These are phyloP conservation scores for Penicillium lagena DNA, from an alignment of 495 filamentous ascomycete species.

Conservation along the genomic window DNA sequence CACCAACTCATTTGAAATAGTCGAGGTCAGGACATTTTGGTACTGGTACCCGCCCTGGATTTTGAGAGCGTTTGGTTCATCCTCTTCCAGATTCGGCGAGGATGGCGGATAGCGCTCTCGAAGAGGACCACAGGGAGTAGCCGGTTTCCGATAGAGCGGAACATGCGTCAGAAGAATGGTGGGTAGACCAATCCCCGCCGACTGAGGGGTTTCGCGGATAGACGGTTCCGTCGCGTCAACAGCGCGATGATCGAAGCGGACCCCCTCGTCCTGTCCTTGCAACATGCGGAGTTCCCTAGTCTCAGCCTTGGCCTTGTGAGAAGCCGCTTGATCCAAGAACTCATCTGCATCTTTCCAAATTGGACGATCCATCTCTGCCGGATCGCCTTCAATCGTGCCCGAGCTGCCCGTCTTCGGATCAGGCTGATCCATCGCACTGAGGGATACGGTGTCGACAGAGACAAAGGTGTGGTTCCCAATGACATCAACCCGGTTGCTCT, in stretches of 20 bases:
- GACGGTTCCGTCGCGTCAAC: conserved; percentile 19
- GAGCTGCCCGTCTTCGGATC: conserved; percentile 42
- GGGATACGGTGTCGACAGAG: conserved; percentile 77
- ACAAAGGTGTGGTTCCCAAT: conserved; percentile 96
- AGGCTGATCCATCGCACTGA: conserved; percentile 63
- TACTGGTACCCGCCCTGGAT: conserved; percentile 85
- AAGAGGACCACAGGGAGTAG: conserved; percentile 85
- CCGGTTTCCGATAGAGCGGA: conserved; percentile 72
- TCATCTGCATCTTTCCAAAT: conserved; percentile 73
- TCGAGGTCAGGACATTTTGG: conserved; percentile 79
- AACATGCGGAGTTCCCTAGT: conserved; percentile 33
- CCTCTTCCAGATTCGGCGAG: conserved; percentile 54
- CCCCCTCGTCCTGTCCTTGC: conserved; percentile 33
- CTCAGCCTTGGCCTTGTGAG: conserved; percentile 35
- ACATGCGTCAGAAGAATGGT: conserved; percentile 87
- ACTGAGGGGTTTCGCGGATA: conserved; percentile 15
- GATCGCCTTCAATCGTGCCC: conserved; percentile 27
- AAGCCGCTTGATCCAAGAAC: conserved; percentile 62
- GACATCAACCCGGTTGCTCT: conserved; percentile 79
- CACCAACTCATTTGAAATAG: conserved; percentile 66
- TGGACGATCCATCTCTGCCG: conserved; percentile 36
- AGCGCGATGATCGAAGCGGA: conserved; percentile 44
- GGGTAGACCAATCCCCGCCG: conserved; percentile 51
- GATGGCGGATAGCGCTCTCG: conserved; percentile 75
- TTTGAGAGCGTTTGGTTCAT: conserved; percentile 70